Base-by-base conservation (phyloP, 345 rosid species). In the Lagerstroemia speciosa region DNA sequence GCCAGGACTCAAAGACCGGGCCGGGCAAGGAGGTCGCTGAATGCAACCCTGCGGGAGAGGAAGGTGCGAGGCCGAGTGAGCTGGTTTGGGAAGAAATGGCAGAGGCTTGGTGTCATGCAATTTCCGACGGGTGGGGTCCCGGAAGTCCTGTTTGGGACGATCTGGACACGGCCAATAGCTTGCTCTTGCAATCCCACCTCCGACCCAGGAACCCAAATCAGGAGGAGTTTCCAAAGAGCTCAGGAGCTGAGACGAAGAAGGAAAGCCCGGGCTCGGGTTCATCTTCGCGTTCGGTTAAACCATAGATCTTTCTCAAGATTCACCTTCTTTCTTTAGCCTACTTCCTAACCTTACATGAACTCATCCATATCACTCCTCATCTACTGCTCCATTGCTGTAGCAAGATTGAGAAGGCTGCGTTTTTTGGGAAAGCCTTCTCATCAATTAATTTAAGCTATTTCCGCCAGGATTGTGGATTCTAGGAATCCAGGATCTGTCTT, bases 111-210 rank as follows among this genome's bases (percentile, higher is more conserved):
- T 79, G 84, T 79, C 83, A 85, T 82, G 86, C 92, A 32, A 86
- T 90, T 73, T 89, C 86, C 30, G 84, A 81, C 37, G 97, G 88
- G 60, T 89, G 97, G 97, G 96, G 93, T 53, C 97, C 97, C 15
- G 97, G 86, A 16, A 90, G 96, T 73, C 82, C 98, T 24, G 90
- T 90, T 0, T 90, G 98, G 98, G 98, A 93, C 79, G 93, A 93
- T 72, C 69, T 94, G 70, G 97, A 93, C 67, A 66, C 81, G 26
- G 67, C 72, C 29, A 82, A 79, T 76, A 81, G 75, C 73, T 76
- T 86, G 52, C 72, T 83, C 8, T 32, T 82, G 43, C 84, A 76
- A 37, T 81, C 89, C 53, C 81, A 83, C 16, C 82, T 88, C 63
- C 85, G 62, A 76, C 85, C 36, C 20, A 27, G 34, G 33, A 30